These are phyloP conservation scores for Kitagawia praeruptora DNA, from an alignment of 129 eudicot genomes.

Conservation along the genomic window DNA sequence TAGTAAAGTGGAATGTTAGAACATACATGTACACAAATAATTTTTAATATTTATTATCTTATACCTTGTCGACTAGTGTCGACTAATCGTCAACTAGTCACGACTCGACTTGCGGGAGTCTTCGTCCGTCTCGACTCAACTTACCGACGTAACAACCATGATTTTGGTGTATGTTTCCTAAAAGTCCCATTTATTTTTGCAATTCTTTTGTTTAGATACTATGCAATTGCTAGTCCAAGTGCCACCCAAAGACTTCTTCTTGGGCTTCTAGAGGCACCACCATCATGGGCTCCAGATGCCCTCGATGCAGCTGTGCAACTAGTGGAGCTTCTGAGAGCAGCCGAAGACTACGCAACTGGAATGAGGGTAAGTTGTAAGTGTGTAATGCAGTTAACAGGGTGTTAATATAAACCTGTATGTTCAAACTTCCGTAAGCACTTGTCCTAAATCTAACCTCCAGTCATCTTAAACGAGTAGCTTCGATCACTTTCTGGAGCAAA, in stretches of 20 bases:
- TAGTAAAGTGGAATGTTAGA: no score
- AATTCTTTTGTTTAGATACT: slow-evolving; percentile 46
- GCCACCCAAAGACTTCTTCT: slow-evolving; percentile 97
- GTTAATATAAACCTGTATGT: background rate
- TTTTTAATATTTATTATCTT: no score
- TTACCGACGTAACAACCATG: no score
- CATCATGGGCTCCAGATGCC: slow-evolving; percentile 99
- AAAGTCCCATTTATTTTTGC: slow-evolving; percentile 1
- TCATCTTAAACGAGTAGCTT: background rate
- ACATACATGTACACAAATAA: no score
- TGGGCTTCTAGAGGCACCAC: slow-evolving; percentile 98
- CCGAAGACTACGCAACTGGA: slow-evolving; percentile 95
- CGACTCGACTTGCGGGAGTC: no score
- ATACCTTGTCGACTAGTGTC: no score
- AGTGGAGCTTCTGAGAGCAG: slow-evolving; percentile 96
- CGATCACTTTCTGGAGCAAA: background rate
- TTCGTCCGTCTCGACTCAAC: no score
- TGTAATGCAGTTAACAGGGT: background rate
- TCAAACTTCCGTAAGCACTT: background rate
- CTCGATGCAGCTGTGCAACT: slow-evolving; percentile 99
- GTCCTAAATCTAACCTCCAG: no score
- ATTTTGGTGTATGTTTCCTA: background rate
- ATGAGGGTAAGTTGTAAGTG: slow-evolving; percentile 57
- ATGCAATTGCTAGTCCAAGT: slow-evolving; percentile 97
- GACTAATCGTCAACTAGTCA: no score